A percentile compares a stretch with the other conserved stretches of the same genome.
Conservation (phyloP, 2,329 filamentous ascomycete genomes). For the Fusarium paranaense region DNA sequence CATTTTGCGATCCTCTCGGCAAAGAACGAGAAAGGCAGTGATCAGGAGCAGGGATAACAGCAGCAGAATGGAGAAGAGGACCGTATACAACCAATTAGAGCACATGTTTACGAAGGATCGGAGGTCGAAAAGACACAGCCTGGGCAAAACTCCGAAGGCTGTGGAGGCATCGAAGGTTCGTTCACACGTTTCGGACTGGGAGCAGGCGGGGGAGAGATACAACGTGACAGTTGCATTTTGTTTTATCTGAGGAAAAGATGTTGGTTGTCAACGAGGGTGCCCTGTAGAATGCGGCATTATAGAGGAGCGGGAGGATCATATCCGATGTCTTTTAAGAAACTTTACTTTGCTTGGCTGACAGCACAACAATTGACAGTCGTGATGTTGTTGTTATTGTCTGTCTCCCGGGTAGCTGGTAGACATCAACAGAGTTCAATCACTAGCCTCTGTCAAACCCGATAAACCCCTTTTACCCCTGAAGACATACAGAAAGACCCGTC, state of each 20-base stretch:
- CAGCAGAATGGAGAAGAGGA: neutral
- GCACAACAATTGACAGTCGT: neutral
- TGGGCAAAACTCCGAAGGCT: conserved; percentile 10
- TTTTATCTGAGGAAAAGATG: neutral
- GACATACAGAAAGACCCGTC: conserved; percentile 2
- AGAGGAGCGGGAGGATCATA: neutral
- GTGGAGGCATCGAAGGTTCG: neutral
- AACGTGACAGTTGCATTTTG: neutral
- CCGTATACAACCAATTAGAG: neutral
- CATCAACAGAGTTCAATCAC: neutral
- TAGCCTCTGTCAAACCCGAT: neutral
- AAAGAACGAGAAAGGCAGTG: neutral
- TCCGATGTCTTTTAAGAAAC: neutral
- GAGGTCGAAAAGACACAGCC: neutral
- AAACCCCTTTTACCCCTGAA: neutral
- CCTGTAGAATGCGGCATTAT: neutral
- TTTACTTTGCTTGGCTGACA: neutral
- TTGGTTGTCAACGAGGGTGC: neutral
- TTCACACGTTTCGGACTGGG: neutral
- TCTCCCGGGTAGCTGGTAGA: neutral
- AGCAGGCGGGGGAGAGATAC: neutral
- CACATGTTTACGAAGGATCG: neutral
- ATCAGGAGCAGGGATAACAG: neutral
- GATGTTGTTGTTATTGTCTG: neutral
- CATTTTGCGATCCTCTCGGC: neutral